Evolutionary conservation across 225 moss, liverwort and hornwort species (phyloP).

Genomic region (Anthoceros angustus): DNA sequence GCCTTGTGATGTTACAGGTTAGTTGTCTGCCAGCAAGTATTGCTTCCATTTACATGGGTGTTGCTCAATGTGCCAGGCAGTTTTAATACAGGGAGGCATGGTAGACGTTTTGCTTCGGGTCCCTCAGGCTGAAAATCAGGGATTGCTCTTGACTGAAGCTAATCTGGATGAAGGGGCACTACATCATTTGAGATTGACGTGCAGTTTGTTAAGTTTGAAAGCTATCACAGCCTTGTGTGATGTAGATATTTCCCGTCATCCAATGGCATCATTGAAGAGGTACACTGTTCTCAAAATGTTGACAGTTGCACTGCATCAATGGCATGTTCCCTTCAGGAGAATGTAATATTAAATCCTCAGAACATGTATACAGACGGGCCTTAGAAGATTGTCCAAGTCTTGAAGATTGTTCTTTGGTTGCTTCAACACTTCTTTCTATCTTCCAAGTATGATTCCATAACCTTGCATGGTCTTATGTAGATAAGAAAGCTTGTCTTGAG

Average conservation of each 20-base stretch:
- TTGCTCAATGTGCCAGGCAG: conserved; percentile 23
- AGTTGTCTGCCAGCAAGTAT: too few species aligned
- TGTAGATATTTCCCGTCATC: conserved; percentile 38
- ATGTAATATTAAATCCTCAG: conserved; percentile 7
- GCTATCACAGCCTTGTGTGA: conserved; percentile 58
- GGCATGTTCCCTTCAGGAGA: not conserved
- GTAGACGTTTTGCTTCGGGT: conserved; percentile 47
- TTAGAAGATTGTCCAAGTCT: conserved; percentile 64
- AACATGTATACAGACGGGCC: conserved; percentile 31
- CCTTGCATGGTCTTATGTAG: not conserved
- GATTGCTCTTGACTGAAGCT: not conserved
- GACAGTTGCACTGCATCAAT: not conserved
- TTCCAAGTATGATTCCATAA: conserved; percentile 28
- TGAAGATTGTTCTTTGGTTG: conserved; percentile 55
- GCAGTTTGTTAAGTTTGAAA: conserved; percentile 48
- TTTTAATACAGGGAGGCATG: conserved; percentile 69
- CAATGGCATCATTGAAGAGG: conserved; percentile 14
- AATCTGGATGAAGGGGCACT: not conserved
- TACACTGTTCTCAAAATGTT: too few species aligned
- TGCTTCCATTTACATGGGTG: too few species aligned
- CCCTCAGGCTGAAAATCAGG: conserved; percentile 19
- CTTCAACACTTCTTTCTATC: conserved; percentile 41
- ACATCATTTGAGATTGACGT: conserved; percentile 21
- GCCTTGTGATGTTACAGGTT: conserved; percentile 6
- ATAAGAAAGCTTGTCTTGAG: not conserved